A percentile compares a stretch with the other conserved stretches of the same genome.
These are phyloP conservation scores for Nakataea oryzae DNA, from an alignment of 2,329 filamentous ascomycete species.

Conservation along the genomic window DNA sequence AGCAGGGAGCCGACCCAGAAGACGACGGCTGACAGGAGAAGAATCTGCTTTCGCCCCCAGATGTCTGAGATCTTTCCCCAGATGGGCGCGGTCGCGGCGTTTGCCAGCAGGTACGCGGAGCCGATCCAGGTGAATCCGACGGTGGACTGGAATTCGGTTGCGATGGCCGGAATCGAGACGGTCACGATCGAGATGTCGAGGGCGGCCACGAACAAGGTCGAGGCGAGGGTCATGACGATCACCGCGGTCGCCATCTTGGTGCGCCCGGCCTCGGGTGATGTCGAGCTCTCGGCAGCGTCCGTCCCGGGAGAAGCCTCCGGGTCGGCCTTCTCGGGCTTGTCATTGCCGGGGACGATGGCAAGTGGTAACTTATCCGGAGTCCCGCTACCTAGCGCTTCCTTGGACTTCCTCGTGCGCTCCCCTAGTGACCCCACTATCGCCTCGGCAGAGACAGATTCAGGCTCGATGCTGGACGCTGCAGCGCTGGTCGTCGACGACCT, in stretches of 20 bases:
- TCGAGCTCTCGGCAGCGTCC: not conserved
- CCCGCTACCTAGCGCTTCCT: not conserved
- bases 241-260: slow-evolving; percentile 19
- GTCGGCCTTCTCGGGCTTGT: not conserved
- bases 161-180: slow-evolving; percentile 51
- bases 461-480: not conserved
- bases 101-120: slow-evolving; percentile 60
- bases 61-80: slow-evolving; percentile 57
- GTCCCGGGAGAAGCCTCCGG: not conserved
- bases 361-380: not conserved
- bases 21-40: slow-evolving; percentile 33
- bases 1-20: slow-evolving; percentile 43
- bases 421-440: not conserved
- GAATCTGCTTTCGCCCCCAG: slow-evolving; percentile 43
- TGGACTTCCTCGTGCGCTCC: not conserved
- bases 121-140: slow-evolving; percentile 72
- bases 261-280: slow-evolving; percentile 16
- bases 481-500: not conserved
- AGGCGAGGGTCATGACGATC: slow-evolving; percentile 27
- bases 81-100: slow-evolving; percentile 55
- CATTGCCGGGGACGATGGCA: not conserved
- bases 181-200: slow-evolving; percentile 48
- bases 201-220: slow-evolving; percentile 31
- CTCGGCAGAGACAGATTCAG: not conserved
- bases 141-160: slow-evolving; percentile 46